Evolutionary conservation across 345 rosid genomes (phyloP).

Genomic region (Brassica napus): DNA sequence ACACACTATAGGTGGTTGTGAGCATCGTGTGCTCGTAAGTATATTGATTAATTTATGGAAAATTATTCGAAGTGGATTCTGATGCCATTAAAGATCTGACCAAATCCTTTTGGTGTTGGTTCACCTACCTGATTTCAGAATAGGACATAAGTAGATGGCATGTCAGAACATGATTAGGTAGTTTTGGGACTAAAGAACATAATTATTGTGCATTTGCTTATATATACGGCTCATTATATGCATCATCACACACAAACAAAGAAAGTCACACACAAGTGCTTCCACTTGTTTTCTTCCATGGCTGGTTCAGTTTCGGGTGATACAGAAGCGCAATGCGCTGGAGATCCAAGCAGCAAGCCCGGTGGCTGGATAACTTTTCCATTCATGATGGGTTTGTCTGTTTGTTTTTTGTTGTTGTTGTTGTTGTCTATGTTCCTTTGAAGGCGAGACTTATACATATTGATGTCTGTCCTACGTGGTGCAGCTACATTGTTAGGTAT

Average conservation of each 20-base stretch:
- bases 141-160: background rate
- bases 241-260: background rate
- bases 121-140: background rate
- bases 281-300: conserved; percentile 16
- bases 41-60: background rate
- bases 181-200: background rate
- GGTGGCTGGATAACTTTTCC: conserved; percentile 60
- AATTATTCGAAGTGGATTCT: background rate
- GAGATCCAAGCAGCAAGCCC: conserved; percentile 14
- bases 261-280: background rate
- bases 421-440: background rate
- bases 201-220: background rate
- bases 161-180: conserved; percentile 6
- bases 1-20: background rate
- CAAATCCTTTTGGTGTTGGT: background rate
- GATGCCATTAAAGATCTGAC: background rate
- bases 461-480: background rate
- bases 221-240: background rate
- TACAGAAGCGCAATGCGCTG: conserved; percentile 18
- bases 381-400: conserved; percentile 37
- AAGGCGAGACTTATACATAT: background rate
- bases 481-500: conserved; percentile 47
- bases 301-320: conserved; percentile 21
- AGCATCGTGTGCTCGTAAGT: background rate
- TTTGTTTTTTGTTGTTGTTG: background rate